Evolutionary conservation across 2,329 filamentous ascomycete genomes (phyloP).

Genomic region (Colletotrichum lini): DNA sequence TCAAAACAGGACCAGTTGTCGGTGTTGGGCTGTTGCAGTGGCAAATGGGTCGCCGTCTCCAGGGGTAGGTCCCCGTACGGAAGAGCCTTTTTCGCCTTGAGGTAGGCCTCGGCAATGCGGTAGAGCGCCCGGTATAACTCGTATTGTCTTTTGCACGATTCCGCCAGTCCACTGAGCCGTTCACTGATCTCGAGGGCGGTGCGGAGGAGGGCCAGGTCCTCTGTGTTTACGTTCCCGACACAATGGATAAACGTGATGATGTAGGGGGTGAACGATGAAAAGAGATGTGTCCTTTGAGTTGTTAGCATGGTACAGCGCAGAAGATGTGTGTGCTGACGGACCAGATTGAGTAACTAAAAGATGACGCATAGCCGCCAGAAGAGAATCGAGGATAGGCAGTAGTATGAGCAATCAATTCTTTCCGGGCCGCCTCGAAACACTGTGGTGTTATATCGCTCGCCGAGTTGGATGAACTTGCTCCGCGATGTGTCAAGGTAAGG

Average conservation of each 20-base stretch:
- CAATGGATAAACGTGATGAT: slow-evolving; percentile 45
- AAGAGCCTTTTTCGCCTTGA: slow-evolving; percentile 25
- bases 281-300: slow-evolving; percentile 42
- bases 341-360: slow-evolving; percentile 45
- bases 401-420: slow-evolving; percentile 41
- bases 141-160: slow-evolving; percentile 27
- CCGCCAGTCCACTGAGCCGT: slow-evolving; percentile 16
- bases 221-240: slow-evolving; percentile 33
- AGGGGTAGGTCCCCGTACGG: neutral
- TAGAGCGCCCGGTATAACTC: slow-evolving; percentile 27
- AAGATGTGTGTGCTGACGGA: neutral
- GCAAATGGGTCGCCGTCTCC: slow-evolving; percentile 7
- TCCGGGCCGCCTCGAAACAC: slow-evolving; percentile 43
- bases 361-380: slow-evolving; percentile 31
- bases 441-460: slow-evolving; percentile 38
- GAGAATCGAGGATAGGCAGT: slow-evolving; percentile 38
- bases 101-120: slow-evolving; percentile 33
- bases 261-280: slow-evolving; percentile 45
- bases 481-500: slow-evolving; percentile 42
- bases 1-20: slow-evolving; percentile 20
- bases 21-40: slow-evolving; percentile 7
- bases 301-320: neutral
- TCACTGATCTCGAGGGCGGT: slow-evolving; percentile 27
- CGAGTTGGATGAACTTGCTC: slow-evolving; percentile 37
- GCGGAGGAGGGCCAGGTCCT: slow-evolving; percentile 33